Percentiles rank a stretch among this genome's conserved stretches.
Evolutionary conservation across 192 early-diverging fungal species (phyloP).

Genomic region (Linnemannia zychae): DNA sequence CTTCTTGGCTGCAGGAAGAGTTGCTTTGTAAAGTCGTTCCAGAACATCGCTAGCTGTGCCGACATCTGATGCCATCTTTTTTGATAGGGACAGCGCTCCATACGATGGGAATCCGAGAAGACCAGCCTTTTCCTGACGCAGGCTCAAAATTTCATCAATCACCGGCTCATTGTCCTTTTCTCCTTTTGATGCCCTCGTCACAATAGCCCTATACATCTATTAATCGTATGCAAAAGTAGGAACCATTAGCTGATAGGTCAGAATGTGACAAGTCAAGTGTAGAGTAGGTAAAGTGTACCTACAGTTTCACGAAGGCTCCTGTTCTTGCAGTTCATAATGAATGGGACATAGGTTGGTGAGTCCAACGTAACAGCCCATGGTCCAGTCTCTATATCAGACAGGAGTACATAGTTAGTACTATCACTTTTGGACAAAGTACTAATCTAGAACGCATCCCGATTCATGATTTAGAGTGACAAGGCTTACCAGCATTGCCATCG

Average conservation of each 20-base stretch:
- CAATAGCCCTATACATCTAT: slow-evolving; percentile 63
- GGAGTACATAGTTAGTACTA: not conserved
- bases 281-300: not conserved
- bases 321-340: slow-evolving; percentile 71
- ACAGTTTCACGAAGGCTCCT: slow-evolving; percentile 65
- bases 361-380: slow-evolving; percentile 70
- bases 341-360: slow-evolving; percentile 63
- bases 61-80: slow-evolving; percentile 68
- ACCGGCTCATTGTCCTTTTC: slow-evolving; percentile 65
- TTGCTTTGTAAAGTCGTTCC: slow-evolving; percentile 60
- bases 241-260: not conserved
- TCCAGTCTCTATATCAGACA: slow-evolving; percentile 36
- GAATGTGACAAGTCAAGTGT: not conserved
- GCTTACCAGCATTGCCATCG: slow-evolving; percentile 41
- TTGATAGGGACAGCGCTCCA: slow-evolving; percentile 66
- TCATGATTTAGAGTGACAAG: not conserved
- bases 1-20: slow-evolving; percentile 55
- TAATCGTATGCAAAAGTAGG: not conserved
- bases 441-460: not conserved
- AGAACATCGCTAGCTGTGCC: slow-evolving; percentile 60
- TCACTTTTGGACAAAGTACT: not conserved
- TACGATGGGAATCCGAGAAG: slow-evolving; percentile 63
- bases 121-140: slow-evolving; percentile 65
- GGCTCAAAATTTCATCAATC: slow-evolving; percentile 66
- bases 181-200: slow-evolving; percentile 66